Evolutionary conservation across 352 stramenopile genomes (phyloP), one percentile per base, ranked within the genome.

Genomic region (Achlya hypogyna): DNA sequence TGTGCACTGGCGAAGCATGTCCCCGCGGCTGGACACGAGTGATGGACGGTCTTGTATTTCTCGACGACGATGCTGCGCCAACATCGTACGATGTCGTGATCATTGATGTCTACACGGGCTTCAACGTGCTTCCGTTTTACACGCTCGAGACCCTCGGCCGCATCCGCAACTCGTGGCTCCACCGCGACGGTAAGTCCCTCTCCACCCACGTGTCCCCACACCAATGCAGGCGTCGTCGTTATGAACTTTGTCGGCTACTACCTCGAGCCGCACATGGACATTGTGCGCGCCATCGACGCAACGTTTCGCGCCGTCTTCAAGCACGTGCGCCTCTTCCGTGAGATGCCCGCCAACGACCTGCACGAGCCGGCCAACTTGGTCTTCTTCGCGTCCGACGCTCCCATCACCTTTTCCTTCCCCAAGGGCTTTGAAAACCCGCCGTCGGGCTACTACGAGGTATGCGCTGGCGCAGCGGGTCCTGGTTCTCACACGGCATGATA

Each of bases 201-300:
- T 2, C 38, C 22, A 5, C 25, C 12, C 22, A 8, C 20, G 14
- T 10, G 51, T 18, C 40, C 34, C 9, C 12, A 38, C n/a, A 34
- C 16, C 4, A 49, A 66, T 10, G 0, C 22, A 49, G 79, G 84
- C 3, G 79, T 92, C n/a, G 53, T 92, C 22, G 80, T 90, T 27
- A 74, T 90, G 66, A 92, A 90, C 63, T 90, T 92, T 69, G 84
- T 90, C 20, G 84, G 84, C 1, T 86, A 81, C 53, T 76, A 85
- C 59, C 78, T 84, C 40, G 79, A 73, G 6, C 70, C 74, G 20
- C 75, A 78, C 32, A 69, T 75, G 0, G 80, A 68, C 12, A 80
- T 84, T 27, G 79, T 82, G 0, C 79, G 79, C 40, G 88, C 84
- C n/a, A 84, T 92, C 54, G 77, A 86, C 60, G 75, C 75, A 22